Percentiles rank a stretch among this genome's conserved stretches.
These are phyloP conservation scores for Talaromyces sp. DNA, from an alignment of 2,329 filamentous ascomycete genomes.

Conservation along the genomic window DNA sequence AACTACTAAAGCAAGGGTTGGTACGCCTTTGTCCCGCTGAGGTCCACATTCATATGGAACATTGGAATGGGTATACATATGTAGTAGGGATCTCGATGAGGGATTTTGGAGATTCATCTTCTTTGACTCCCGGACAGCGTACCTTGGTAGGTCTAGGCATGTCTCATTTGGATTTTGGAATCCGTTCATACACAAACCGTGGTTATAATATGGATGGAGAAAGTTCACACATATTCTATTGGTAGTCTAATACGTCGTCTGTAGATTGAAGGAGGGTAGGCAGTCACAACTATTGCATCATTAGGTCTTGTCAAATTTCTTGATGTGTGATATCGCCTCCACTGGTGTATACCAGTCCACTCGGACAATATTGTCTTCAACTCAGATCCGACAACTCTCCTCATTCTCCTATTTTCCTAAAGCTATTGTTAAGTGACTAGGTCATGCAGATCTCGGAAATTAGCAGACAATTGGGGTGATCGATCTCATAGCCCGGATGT, in stretches of 20 bases:
- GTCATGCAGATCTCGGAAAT: neutral
- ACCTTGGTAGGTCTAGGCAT: neutral
- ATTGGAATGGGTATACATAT: neutral
- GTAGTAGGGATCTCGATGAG: neutral
- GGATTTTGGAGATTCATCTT: neutral
- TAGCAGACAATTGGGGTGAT: neutral
- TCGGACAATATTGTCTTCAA: neutral
- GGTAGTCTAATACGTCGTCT: too few species aligned
- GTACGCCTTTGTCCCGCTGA: neutral
- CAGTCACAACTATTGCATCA: too few species aligned
- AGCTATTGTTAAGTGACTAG: too few species aligned
- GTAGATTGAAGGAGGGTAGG: too few species aligned
- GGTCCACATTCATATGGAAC: neutral
- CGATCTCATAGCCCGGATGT: neutral
- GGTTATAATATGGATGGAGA: too few species aligned
- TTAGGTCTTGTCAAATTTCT: neutral
- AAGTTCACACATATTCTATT: too few species aligned
- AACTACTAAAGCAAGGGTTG: conserved; percentile 10
- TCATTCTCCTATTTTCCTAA: neutral
- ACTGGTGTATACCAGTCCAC: neutral
- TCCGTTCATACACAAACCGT: too few species aligned
- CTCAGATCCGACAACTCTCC: neutral
- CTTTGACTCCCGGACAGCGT: neutral
- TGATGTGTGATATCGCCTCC: neutral
- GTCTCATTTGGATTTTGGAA: neutral